Base-by-base conservation (phyloP, 441 rosid species). In the Populus hybrid region DNA sequence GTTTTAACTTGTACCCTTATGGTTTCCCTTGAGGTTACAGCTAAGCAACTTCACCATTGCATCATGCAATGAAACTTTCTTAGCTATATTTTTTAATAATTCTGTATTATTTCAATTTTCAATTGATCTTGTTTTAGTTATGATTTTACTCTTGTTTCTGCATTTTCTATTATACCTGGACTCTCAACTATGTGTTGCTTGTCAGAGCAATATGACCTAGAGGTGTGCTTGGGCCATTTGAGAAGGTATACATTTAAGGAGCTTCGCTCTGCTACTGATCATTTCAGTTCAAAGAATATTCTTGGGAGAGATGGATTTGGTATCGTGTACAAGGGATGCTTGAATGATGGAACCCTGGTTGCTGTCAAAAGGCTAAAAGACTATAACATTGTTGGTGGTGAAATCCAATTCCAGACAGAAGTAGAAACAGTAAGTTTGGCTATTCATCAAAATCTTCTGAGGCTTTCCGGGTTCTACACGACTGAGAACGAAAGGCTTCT, bases 341-440 rank as follows among this genome's bases (percentile, higher is more conserved):
- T 95, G 79, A 81, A 67, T 70, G 97, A 95, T 71, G 93, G 97
- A 36, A 84, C 89, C 12, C 36, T 93, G 80, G 95, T 95, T 67
- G 99, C 98, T 79, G 98, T 95, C 24, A 95, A 95, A 87, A 91
- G 99, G 86, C 92, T 95, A 79, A 95, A 91, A 79, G 99, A 95
- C 85, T 89, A 88, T 81, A 91, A 91, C 82, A 83, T 88, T 42
- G 95, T 92, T 0, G 98, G 94, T 1, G 98, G 99, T 14, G 99
- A 95, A 84, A 87, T 91, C 82, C 99, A 94, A 81, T 94, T 94
- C 81, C 98, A 94, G 86, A 94, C 98, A 14, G 98, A 95, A 86
- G 94, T 95, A 68, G 96, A 91, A 85, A 95, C 97, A 6, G 93
- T 95, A 80, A 91, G 99, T 79, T 87, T 95, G 79, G 99, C 99